A percentile compares a stretch with the other conserved stretches of the same genome.
These are phyloP conservation scores for Vigna mungo DNA, from an alignment of 306 rosid species.

Conservation along the genomic window DNA sequence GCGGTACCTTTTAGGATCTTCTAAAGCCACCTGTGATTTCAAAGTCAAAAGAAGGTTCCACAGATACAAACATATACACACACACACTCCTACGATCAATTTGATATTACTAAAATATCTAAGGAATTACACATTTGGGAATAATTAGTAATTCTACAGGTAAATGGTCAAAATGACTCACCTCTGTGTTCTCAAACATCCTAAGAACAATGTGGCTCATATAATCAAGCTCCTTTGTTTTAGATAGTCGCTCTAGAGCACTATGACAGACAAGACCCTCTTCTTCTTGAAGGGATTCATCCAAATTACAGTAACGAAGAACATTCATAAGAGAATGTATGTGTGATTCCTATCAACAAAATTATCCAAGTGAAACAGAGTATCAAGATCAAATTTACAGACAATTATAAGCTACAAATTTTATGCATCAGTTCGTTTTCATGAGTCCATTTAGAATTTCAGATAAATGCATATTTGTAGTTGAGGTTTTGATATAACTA, in stretches of 20 bases:
- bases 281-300: constrained; percentile 92
- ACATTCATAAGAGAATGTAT: constrained; percentile 97
- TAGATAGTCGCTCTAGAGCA: constrained; percentile 76
- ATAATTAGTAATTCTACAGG: constrained; percentile 19
- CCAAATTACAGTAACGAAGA: constrained; percentile 95
- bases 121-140: constrained; percentile 17
- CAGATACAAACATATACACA: constrained; percentile 5
- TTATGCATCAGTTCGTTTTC: constrained; percentile 7
- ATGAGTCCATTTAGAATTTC: constrained; percentile 6
- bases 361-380: constrained; percentile 9
- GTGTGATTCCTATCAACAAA: constrained; percentile 85
- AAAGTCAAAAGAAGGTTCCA: constrained; percentile 44
- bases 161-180: constrained; percentile 48
- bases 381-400: constrained; percentile 26
- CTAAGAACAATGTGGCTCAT: constrained; percentile 94
- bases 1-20: constrained; percentile 87
- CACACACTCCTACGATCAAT: constrained; percentile 5
- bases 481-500: constrained; percentile 25
- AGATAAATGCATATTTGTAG: constrained; percentile 12
- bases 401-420: not conserved
- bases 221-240: constrained; percentile 93
- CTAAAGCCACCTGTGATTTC: constrained; percentile 78
- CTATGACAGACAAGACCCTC: constrained; percentile 70
- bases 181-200: constrained; percentile 95
- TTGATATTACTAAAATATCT: constrained; percentile 23